phyloP scores from a whole-genome alignment of 1,284 basidiomycete species.

The Leccinum huronense region DNA sequence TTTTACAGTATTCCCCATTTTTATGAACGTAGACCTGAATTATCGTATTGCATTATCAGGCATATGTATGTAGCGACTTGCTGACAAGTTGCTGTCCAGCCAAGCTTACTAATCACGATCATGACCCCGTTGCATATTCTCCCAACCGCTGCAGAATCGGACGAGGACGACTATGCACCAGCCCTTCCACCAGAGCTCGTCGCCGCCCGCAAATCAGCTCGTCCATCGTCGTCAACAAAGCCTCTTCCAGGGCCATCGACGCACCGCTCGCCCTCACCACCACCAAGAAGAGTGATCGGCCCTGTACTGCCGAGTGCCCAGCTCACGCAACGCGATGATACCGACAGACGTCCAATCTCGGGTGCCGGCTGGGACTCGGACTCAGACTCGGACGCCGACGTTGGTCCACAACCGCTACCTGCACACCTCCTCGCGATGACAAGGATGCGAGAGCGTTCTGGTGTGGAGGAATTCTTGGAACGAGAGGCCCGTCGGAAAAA shows the following conservation, averaged over 20 bases:
- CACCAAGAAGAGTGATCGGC: conserved; percentile 35
- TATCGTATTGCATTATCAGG: conserved; percentile 25
- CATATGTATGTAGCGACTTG: background rate
- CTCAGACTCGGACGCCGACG: conserved; percentile 68
- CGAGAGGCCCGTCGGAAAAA: conserved; percentile 73
- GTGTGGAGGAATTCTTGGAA: conserved; percentile 77
- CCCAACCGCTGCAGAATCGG: conserved; percentile 44
- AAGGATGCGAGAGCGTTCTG: conserved; percentile 40
- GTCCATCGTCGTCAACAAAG: conserved; percentile 15
- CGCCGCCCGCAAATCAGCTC: conserved; percentile 34
- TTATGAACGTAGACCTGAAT: conserved; percentile 23
- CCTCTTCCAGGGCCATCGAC: conserved; percentile 24
- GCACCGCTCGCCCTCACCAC: conserved; percentile 30
- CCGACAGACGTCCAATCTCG: background rate
- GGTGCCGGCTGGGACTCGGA: conserved; percentile 27
- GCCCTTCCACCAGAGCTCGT: conserved; percentile 62
- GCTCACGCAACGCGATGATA: conserved; percentile 40
- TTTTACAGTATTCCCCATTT: conserved; percentile 21
- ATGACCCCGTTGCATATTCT: conserved; percentile 39
- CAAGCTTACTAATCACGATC: background rate
- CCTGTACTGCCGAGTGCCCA: conserved; percentile 38
- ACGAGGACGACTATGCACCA: conserved; percentile 61
- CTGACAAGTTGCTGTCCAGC: background rate
- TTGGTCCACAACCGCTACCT: conserved; percentile 74
- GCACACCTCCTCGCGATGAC: conserved; percentile 35